Conservation (phyloP, 768 basidiomycete species). For the Suillus plorans region DNA sequence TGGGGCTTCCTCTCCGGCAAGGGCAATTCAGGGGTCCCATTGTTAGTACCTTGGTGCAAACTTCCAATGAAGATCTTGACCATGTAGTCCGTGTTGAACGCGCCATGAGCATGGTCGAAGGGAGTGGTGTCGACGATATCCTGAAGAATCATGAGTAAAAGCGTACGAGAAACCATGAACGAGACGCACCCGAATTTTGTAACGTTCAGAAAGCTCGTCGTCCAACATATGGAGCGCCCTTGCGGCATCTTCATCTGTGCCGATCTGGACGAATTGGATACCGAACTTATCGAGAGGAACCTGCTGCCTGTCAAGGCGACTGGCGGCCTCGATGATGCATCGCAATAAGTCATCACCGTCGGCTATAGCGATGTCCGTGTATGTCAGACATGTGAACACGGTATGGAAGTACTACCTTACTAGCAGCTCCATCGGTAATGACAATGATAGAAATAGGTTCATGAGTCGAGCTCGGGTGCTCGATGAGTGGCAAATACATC, state of each 20-base stretch:
- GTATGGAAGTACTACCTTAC: slow-evolving; percentile 22
- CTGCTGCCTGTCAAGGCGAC: slow-evolving; percentile 36
- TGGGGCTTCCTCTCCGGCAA: slow-evolving; percentile 5
- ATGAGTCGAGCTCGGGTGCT: slow-evolving; percentile 26
- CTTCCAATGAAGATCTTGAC: slow-evolving; percentile 33
- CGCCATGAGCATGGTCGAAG: slow-evolving; percentile 30
- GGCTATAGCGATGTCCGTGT: slow-evolving; percentile 11
- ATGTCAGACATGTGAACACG: slow-evolving; percentile 4
- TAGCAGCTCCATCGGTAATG: slow-evolving; percentile 41
- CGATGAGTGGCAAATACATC: slow-evolving; percentile 35
- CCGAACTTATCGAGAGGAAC: slow-evolving; percentile 41
- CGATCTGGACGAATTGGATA: slow-evolving; percentile 49
- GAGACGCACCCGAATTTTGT: slow-evolving; percentile 30
- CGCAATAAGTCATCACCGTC: slow-evolving; percentile 26
- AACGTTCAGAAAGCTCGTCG: slow-evolving; percentile 32
- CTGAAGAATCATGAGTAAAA: slow-evolving; percentile 18
- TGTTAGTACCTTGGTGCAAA: slow-evolving; percentile 20
- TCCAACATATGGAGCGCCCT: slow-evolving; percentile 41
- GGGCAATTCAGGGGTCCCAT: slow-evolving; percentile 11
- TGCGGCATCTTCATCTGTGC: slow-evolving; percentile 35
- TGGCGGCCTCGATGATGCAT: slow-evolving; percentile 37
- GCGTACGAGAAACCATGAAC: background rate
- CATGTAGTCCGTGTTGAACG: slow-evolving; percentile 35
- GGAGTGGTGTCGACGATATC: slow-evolving; percentile 51
- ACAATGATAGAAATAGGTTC: slow-evolving; percentile 37